Conservation (phyloP, 306 rosid species). For the Acacia confusa region DNA sequence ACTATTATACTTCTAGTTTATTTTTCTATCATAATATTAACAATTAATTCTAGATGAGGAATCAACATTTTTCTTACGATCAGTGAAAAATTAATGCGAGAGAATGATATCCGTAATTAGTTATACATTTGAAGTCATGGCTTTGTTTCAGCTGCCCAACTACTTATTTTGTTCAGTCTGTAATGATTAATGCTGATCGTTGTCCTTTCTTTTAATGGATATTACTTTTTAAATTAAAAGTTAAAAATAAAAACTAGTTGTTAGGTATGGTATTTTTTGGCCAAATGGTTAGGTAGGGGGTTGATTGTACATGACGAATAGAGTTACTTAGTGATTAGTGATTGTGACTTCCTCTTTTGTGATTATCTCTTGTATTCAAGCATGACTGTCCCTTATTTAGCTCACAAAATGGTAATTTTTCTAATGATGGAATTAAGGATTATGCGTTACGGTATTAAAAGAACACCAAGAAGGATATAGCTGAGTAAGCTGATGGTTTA, state of each 20-base stretch:
- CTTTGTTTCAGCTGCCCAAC: not conserved
- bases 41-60: not conserved
- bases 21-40: not conserved
- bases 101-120: not conserved
- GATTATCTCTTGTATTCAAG: slow-evolving; percentile 18
- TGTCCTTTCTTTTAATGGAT: not conserved
- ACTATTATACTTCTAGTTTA: not conserved
- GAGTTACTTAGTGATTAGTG: slow-evolving; percentile 33
- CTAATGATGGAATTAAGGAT: not conserved
- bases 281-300: slow-evolving; percentile 29
- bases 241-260: not conserved
- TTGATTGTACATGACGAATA: slow-evolving; percentile 27
- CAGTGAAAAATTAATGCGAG: slow-evolving; percentile 17
- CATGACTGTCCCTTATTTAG: not conserved
- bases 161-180: slow-evolving; percentile 20
- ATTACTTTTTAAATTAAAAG: not conserved
- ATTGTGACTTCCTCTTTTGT: slow-evolving; percentile 31
- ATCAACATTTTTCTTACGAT: not conserved
- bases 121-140: not conserved
- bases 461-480: not conserved
- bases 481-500: not conserved
- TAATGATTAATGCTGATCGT: slow-evolving; percentile 2
- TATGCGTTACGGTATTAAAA: not conserved
- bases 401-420: not conserved
- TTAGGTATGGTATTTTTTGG: slow-evolving; percentile 21